A percentile compares a stretch with the other conserved stretches of the same genome.
phyloP scores from a whole-genome alignment of 306 rosid genomes.

The Cucumis melo region DNA sequence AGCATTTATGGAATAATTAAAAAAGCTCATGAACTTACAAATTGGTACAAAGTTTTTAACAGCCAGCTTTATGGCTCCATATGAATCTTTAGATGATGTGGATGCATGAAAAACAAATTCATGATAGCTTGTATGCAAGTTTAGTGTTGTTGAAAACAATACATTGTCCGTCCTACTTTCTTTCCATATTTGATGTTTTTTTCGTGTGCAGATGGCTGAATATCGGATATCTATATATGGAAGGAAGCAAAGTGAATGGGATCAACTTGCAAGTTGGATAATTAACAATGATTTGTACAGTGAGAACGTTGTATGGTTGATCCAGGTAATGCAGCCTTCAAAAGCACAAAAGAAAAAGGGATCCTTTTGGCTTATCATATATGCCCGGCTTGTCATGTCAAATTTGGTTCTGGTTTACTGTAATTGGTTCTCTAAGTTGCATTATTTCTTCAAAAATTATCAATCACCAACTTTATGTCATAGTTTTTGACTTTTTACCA shows the following conservation, averaged over 20 bases:
- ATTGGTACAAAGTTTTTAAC: not conserved
- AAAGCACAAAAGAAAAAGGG: not conserved
- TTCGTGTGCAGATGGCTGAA: conserved; percentile 88
- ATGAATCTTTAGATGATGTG: not conserved
- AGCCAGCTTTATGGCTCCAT: not conserved
- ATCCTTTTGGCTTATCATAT: not conserved
- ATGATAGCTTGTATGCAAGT: not conserved
- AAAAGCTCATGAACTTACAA: not conserved
- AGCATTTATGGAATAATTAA: not conserved
- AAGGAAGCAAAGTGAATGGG: conserved; percentile 99
- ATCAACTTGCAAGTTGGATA: conserved; percentile 98
- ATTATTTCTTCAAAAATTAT: not conserved
- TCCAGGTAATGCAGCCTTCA: conserved; percentile 46
- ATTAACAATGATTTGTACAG: conserved; percentile 90
- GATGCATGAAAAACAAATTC: not conserved
- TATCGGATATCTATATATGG: conserved; percentile 93
- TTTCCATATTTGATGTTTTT: not conserved
- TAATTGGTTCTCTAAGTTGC: not conserved
- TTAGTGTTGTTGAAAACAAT: not conserved
- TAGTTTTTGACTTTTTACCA: not conserved
- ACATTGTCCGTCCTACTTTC: not conserved
- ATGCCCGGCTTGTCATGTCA: not conserved
- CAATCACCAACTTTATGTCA: not conserved
- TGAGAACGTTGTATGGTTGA: conserved; percentile 93
- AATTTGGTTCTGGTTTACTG: not conserved